Conservation (phyloP, 345 rosid species). For the Sonneratia caseolaris region DNA sequence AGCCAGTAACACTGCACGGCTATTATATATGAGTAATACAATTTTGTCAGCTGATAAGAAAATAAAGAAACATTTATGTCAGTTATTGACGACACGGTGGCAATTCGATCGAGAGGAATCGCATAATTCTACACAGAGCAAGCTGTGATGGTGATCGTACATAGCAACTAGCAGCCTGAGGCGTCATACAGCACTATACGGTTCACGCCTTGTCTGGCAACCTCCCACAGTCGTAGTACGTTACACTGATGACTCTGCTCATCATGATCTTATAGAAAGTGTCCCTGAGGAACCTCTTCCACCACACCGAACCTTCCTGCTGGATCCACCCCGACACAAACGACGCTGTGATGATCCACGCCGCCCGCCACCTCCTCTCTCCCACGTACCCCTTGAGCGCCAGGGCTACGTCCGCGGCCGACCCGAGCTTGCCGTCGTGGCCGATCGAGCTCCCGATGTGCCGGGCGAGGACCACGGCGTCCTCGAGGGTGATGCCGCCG, state of each 20-base stretch:
- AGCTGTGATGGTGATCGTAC: too few relatives aligned
- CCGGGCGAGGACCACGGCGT: slow-evolving; percentile 25
- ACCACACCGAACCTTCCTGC: slow-evolving; percentile 19
- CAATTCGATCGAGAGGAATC: too few relatives aligned
- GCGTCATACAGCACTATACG: background rate
- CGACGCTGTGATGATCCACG: slow-evolving; percentile 15
- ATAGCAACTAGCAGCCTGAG: background rate
- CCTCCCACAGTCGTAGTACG: slow-evolving; percentile 28
- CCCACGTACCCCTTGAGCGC: slow-evolving; percentile 17
- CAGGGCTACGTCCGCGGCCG: slow-evolving; percentile 1
- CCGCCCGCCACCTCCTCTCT: slow-evolving; percentile 26
- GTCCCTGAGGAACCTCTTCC: slow-evolving; percentile 20
- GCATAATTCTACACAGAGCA: too few relatives aligned
- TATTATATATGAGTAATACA: too few relatives aligned
- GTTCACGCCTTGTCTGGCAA: slow-evolving; percentile 13
- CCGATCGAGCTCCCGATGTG: slow-evolving; percentile 20
- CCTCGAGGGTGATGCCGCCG: slow-evolving; percentile 27
- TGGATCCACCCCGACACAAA: slow-evolving; percentile 28
- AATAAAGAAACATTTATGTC: too few relatives aligned
- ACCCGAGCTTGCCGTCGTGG: slow-evolving; percentile 1
- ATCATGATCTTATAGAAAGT: slow-evolving; percentile 8
- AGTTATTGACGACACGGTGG: too few relatives aligned
- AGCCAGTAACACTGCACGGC: too few relatives aligned
- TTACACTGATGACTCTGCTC: background rate
- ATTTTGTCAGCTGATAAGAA: too few relatives aligned